phyloP scores from a whole-genome alignment of 2,329 filamentous ascomycete species.

The Blastomyces parvus region DNA sequence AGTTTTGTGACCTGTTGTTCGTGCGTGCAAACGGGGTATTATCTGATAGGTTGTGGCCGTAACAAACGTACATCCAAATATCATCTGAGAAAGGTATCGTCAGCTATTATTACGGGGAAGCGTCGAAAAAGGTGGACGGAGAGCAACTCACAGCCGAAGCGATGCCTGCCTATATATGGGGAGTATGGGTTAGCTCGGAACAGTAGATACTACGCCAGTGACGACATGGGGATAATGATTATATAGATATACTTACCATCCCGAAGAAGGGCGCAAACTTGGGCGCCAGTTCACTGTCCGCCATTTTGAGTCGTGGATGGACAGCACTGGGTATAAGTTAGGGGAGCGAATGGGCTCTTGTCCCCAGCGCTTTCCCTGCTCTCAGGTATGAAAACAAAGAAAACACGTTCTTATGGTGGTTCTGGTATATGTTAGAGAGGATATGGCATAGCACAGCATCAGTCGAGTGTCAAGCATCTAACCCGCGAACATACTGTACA shows the following conservation, averaged over 20 bases:
- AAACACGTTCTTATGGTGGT: neutral
- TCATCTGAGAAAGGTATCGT: slow-evolving; percentile 32
- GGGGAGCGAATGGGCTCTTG: neutral
- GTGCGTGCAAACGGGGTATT: neutral
- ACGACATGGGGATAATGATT: neutral
- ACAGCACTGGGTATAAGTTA: neutral
- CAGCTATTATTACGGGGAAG: neutral
- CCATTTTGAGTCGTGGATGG: slow-evolving; percentile 25
- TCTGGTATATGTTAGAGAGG: neutral
- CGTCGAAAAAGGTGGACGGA: neutral
- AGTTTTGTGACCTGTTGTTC: neutral
- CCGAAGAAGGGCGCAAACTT: slow-evolving; percentile 60
- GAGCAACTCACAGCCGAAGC: slow-evolving; percentile 38
- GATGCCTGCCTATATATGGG: slow-evolving; percentile 36
- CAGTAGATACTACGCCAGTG: neutral
- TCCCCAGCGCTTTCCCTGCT: neutral
- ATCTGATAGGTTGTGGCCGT: neutral
- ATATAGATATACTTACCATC: slow-evolving; percentile 44
- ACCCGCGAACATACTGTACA: too few species aligned
- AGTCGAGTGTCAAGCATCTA: too few species aligned
- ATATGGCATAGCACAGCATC: neutral
- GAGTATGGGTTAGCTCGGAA: slow-evolving; percentile 1
- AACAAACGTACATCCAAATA: slow-evolving; percentile 39
- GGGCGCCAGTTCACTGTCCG: slow-evolving; percentile 45
- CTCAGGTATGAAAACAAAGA: neutral